Evolutionary conservation across 2,329 filamentous ascomycete species (phyloP), one percentile per base, ranked within the genome.

Genomic region (Coniochaeta prunicola): DNA sequence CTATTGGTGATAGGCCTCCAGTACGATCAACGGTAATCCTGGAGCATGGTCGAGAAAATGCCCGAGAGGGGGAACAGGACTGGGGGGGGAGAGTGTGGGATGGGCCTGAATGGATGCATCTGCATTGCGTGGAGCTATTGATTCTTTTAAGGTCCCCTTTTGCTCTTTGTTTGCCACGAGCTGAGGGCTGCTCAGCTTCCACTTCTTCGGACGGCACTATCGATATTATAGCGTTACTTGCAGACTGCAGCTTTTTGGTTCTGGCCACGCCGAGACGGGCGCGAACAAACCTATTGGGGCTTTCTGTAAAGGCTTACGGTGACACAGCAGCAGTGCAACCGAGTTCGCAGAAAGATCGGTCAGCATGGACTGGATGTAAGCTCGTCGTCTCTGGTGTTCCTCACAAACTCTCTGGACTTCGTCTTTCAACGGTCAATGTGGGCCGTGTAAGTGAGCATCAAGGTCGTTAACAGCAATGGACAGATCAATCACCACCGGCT

Each of bases 401-500:
- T 10, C 45, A 12, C 15, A 12, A 30, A 17, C 4, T 50, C 15
- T 28, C 45, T 26, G 28, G 21, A 28, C 24, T 50, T 13, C 24
- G 24, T 50, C 4, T 26, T 26, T 15, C 10, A 4, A 30, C 45
- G 21, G 45, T 28, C 45, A 50, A 50, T 50, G 45, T 50, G 21
- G 26, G 45, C 26, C 21, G 24, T 28, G 24, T 50, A 50, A 50
- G 45, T 50, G n/a, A 30, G 17, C 24, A 17, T 50, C 53, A 34
- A 34, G 4, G 53, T 55, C 28, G 30, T 28, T 55, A 34, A 55
- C 24, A 33, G 53, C 19, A 36, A 33, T 55, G 30, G 33, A 55
- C 53, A 75, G 73, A 64, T 69, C 72, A 57, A 73, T 76, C 40
- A 70, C 68, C 48, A 70, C 70, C 56, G 70, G 70, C 59, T 78